Evolutionary conservation across 139 green algal genomes (phyloP).

Genomic region (Trebouxia sp.): DNA sequence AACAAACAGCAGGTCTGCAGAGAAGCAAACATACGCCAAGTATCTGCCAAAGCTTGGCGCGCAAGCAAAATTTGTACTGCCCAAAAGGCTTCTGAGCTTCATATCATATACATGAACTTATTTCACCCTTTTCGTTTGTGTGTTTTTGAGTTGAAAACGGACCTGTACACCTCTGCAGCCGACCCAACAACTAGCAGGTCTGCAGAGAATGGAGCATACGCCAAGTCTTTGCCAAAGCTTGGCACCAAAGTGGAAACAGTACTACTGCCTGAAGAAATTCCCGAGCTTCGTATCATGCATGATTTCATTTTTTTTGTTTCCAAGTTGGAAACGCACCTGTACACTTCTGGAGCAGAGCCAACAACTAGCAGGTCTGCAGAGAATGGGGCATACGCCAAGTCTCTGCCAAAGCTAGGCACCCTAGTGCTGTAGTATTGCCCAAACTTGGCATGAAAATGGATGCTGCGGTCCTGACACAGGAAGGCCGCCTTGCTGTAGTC

Average conservation of each 20-base stretch:
- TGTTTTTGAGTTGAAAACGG: neutral
- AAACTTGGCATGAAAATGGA: slow-evolving; percentile 92
- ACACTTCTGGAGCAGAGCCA: slow-evolving; percentile 73
- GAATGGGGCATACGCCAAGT: slow-evolving; percentile 80
- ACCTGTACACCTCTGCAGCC: slow-evolving; percentile 64
- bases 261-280: slow-evolving; percentile 80
- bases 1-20: slow-evolving; percentile 81
- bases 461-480: slow-evolving; percentile 82
- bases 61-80: too few relatives aligned
- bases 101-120: too few relatives aligned
- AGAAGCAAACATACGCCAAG: slow-evolving; percentile 76
- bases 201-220: slow-evolving; percentile 71
- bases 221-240: slow-evolving; percentile 75
- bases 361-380: slow-evolving; percentile 82
- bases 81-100: slow-evolving; percentile 88
- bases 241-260: too few relatives aligned
- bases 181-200: slow-evolving; percentile 84
- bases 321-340: slow-evolving; percentile 32
- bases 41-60: slow-evolving; percentile 74
- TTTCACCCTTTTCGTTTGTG: too few relatives aligned
- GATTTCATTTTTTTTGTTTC: neutral
- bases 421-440: slow-evolving; percentile 87
- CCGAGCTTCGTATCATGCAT: slow-evolving; percentile 94
- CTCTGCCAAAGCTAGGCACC: slow-evolving; percentile 73
- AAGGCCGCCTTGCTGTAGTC: slow-evolving; percentile 97